Evolutionary conservation across 2,329 filamentous ascomycete genomes (phyloP).

Genomic region (Atkinsonella texensis): DNA sequence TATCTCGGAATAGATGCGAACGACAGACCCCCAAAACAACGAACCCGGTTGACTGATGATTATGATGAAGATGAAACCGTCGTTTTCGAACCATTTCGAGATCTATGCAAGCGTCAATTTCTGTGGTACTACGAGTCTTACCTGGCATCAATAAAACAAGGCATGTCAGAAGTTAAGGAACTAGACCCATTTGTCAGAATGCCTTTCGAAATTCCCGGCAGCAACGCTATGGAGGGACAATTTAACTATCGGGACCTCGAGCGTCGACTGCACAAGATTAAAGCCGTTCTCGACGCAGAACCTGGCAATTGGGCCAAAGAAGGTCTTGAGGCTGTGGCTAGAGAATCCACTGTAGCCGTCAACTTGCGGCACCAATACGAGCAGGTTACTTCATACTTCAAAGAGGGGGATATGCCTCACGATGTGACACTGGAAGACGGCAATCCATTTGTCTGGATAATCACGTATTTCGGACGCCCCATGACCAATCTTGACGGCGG

Average conservation of each 20-base stretch:
- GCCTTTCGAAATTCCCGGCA: conserved; percentile 63
- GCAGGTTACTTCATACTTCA: conserved; percentile 67
- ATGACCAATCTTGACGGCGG: conserved; percentile 93
- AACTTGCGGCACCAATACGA: conserved; percentile 78
- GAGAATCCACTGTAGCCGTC: conserved; percentile 64
- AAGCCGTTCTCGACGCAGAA: conserved; percentile 59
- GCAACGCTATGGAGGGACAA: conserved; percentile 74
- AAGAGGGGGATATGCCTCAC: conserved; percentile 56
- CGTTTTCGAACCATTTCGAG: conserved; percentile 76
- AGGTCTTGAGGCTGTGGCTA: conserved; percentile 48
- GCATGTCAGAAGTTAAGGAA: conserved; percentile 50
- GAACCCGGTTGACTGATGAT: conserved; percentile 16
- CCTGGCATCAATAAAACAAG: conserved; percentile 55
- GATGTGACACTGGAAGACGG: conserved; percentile 64
- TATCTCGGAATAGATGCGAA: conserved; percentile 55
- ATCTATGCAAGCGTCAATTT: conserved; percentile 82
- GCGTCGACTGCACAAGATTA: conserved; percentile 55
- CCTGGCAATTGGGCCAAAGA: conserved; percentile 57
- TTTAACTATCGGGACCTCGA: conserved; percentile 73
- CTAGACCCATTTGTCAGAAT: conserved; percentile 60
- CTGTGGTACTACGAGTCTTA: conserved; percentile 95
- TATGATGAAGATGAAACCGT: conserved; percentile 43
- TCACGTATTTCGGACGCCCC: conserved; percentile 82
- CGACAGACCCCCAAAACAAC: not conserved
- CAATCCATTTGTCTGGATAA: conserved; percentile 80